phyloP scores from a whole-genome alignment of 805 yeast genomes.

The Pichia heedii region DNA sequence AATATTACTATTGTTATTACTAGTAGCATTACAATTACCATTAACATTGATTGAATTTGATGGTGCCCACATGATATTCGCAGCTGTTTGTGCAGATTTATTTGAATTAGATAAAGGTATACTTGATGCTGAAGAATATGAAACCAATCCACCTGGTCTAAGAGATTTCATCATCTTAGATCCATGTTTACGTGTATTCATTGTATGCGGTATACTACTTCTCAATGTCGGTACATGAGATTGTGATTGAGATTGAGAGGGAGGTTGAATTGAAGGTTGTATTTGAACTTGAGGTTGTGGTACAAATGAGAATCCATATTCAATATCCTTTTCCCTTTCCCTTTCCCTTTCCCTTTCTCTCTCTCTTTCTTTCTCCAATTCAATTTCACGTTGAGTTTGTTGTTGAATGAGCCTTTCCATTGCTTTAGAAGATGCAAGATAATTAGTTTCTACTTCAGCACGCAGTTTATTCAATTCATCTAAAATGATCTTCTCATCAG shows the following conservation, averaged over 20 bases:
- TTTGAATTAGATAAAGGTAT: slow-evolving; percentile 6
- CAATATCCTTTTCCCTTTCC: slow-evolving; percentile 1
- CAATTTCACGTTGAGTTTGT: slow-evolving; percentile 3
- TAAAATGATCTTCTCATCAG: slow-evolving; percentile 37
- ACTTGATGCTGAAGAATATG: slow-evolving; percentile 6
- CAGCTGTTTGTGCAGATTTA: slow-evolving; percentile 27
- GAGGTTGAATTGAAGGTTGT: slow-evolving; percentile 20
- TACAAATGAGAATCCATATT: not conserved
- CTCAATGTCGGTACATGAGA: slow-evolving; percentile 10
- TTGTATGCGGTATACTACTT: slow-evolving; percentile 5
- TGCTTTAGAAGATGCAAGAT: slow-evolving; percentile 1
- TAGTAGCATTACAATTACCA: not conserved
- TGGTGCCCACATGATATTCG: slow-evolving; percentile 31
- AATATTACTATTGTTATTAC: not conserved
- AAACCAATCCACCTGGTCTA: slow-evolving; percentile 5
- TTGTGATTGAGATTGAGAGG: slow-evolving; percentile 15
- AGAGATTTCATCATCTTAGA: slow-evolving; percentile 6
- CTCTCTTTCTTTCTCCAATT: not conserved
- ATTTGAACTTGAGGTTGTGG: slow-evolving; percentile 1
- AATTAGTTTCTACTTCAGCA: slow-evolving; percentile 12
- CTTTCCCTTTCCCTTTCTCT: not conserved
- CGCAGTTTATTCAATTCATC: slow-evolving; percentile 23
- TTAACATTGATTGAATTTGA: slow-evolving; percentile 19
- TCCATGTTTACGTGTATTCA: slow-evolving; percentile 3
- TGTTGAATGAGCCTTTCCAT: slow-evolving; percentile 5